Evolutionary conservation across 495 filamentous ascomycete species (phyloP).

Genomic region (Aspergillus ostianus): DNA sequence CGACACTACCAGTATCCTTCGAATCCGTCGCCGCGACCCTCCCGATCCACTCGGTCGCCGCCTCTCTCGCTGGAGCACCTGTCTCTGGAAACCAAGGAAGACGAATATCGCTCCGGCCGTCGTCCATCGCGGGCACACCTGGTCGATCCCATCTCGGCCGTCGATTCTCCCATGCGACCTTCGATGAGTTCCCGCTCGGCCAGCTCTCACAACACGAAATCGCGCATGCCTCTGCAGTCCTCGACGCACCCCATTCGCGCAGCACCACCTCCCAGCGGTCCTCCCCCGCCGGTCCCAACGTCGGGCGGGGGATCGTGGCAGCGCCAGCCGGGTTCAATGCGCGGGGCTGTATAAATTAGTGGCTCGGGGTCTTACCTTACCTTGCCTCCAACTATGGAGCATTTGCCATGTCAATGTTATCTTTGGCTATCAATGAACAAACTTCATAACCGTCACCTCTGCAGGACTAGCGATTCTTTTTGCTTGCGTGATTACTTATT

Average conservation of each 20-base stretch:
- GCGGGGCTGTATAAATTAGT: slow-evolving; percentile 16
- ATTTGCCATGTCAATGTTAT: neutral
- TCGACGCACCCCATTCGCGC: slow-evolving; percentile 43
- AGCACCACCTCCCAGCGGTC: slow-evolving; percentile 41
- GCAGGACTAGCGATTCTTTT: too few species aligned
- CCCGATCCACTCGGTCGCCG: slow-evolving; percentile 30
- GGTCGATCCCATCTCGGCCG: slow-evolving; percentile 38
- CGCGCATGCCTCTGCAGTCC: slow-evolving; percentile 37
- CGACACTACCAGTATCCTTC: slow-evolving; percentile 28
- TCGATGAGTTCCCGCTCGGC: slow-evolving; percentile 37
- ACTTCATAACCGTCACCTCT: too few species aligned
- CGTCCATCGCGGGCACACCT: slow-evolving; percentile 37
- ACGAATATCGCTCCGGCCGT: slow-evolving; percentile 36
- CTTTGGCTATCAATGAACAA: neutral
- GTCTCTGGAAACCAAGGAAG: slow-evolving; percentile 37
- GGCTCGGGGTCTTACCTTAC: too few species aligned
- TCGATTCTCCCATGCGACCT: slow-evolving; percentile 35
- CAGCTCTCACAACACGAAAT: slow-evolving; percentile 39
- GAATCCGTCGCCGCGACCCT: slow-evolving; percentile 30
- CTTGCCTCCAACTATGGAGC: too few species aligned
- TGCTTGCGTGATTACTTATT: too few species aligned
- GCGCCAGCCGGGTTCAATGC: slow-evolving; percentile 27
- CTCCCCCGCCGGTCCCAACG: slow-evolving; percentile 27
- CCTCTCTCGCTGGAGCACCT: slow-evolving; percentile 42
- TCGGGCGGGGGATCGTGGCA: slow-evolving; percentile 30